Base-by-base conservation (phyloP, 306 rosid genomes). In the Cercis canadensis region DNA sequence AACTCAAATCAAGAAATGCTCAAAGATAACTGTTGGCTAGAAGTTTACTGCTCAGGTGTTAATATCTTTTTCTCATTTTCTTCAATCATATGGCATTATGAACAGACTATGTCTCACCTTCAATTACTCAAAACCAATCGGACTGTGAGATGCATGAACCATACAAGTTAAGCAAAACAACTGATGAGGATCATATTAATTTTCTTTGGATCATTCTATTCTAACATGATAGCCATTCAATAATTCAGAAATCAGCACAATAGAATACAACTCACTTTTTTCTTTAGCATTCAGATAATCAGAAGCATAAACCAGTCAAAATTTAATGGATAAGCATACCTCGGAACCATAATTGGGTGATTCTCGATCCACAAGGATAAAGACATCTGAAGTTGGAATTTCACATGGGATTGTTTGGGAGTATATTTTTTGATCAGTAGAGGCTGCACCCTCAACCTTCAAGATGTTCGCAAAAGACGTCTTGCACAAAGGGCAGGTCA, bases 401-500 rank as follows among this genome's bases (percentile, higher is more conserved):
- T 81, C 88, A 78, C 77, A 80, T 60, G 98, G 96, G 76, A 94
- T 81, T 74, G 97, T 86, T 74, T 94, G 96, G 39, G 98, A 90
- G 70, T 87, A 90, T 78, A 87, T 67, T 70, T 90, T 94, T 81
- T 94, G 96, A 84, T 87, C 92, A 33, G 55, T 59, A 13, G 82
- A 46, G 40, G 75, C 92, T 36, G 89, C 89, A 70, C 81, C 86
- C 75, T 94, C 96, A 75, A 87, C 80, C 82, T 84, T 90, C 55
- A 77, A 82, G 54, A 94, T 86, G 82, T 17, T 74, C 40, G 8
- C 31, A 94, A 90, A 86, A 63, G 78, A 69, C 57, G 80, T 82
- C 85, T 90, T 90, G 97, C 98, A 94, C 85, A 94, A 75, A 58
- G 97, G 98, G 75, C 97, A 94, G 13, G 86, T 81, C 75, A 92